phyloP scores from a whole-genome alignment of 768 basidiomycete genomes.

The Cantharellus anzutake region DNA sequence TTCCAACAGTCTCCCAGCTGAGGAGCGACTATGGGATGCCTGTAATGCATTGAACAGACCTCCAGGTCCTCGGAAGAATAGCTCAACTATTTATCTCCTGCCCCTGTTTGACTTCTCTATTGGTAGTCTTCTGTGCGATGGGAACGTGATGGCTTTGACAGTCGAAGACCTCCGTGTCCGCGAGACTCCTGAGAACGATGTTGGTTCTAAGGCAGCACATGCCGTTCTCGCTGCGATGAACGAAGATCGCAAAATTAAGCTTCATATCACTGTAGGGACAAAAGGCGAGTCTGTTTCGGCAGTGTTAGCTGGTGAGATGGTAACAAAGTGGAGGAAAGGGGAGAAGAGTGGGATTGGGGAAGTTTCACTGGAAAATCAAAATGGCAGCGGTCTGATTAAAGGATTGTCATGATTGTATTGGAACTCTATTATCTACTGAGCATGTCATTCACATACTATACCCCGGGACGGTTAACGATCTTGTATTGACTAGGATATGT shows the following conservation, averaged over 20 bases:
- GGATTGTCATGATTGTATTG: conserved; percentile 13
- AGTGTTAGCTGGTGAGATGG: conserved; percentile 51
- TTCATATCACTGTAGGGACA: conserved; percentile 87
- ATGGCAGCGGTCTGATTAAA: conserved; percentile 15
- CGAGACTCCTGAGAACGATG: conserved; percentile 13
- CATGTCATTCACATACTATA: too few relatives aligned
- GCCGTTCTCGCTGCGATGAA: conserved; percentile 32
- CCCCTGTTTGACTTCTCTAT: conserved; percentile 45
- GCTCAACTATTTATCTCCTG: too few relatives aligned
- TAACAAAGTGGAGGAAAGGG: conserved; percentile 30
- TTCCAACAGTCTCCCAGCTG: conserved; percentile 24
- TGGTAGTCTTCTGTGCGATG: conserved; percentile 50
- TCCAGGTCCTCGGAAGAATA: conserved; percentile 11
- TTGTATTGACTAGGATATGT: too few relatives aligned
- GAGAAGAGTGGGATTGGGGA: conserved; percentile 11
- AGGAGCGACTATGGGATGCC: conserved; percentile 28
- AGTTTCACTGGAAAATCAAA: conserved; percentile 7
- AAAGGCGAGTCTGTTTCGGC: conserved; percentile 28
- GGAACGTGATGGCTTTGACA: conserved; percentile 59
- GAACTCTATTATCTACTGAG: too few relatives aligned
- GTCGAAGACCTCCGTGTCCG: conserved; percentile 37
- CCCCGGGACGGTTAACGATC: too few relatives aligned
- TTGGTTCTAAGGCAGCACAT: conserved; percentile 21
- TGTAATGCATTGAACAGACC: conserved; percentile 25
- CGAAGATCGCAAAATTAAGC: conserved; percentile 25